Percentiles rank a stretch among this genome's conserved stretches.
phyloP scores from a whole-genome alignment of 768 basidiomycete species.

The Mycena pura region DNA sequence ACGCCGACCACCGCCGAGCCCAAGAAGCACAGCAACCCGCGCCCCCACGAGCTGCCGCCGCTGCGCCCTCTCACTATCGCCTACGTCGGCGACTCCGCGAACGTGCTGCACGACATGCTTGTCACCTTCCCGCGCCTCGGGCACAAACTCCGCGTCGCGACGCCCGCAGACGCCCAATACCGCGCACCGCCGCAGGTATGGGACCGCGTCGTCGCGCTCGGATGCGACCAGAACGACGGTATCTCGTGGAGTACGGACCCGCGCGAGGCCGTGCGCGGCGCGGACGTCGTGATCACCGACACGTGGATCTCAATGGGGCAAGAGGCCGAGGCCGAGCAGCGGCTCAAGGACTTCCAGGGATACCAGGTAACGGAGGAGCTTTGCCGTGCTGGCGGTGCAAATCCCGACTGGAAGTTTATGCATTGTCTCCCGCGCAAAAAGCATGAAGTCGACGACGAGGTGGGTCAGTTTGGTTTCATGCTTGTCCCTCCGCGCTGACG shows the following conservation, averaged over 20 bases:
- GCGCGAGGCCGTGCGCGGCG: constrained; percentile 83
- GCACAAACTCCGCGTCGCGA: constrained; percentile 84
- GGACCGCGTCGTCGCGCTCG: constrained; percentile 79
- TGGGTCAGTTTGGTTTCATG: constrained; percentile 36
- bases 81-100: constrained; percentile 94
- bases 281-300: constrained; percentile 96
- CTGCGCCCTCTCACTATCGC: constrained; percentile 87
- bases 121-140: constrained; percentile 93
- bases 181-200: constrained; percentile 77
- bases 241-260: constrained; percentile 84
- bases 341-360: constrained; percentile 85
- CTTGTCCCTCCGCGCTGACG: background rate
- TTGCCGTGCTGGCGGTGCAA: constrained; percentile 81
- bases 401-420: constrained; percentile 90
- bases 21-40: constrained; percentile 5
- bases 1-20: background rate
- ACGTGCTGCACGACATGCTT: constrained; percentile 97
- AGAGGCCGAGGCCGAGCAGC: constrained; percentile 89
- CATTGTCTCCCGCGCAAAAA: constrained; percentile 94
- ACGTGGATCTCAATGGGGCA: constrained; percentile 99
- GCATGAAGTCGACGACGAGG: constrained; percentile 96
- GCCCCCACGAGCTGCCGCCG: constrained; percentile 42
- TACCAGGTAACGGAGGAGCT: constrained; percentile 94
- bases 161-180: constrained; percentile 67
- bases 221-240: constrained; percentile 60